Percentiles rank a stretch among this genome's conserved stretches.
Conservation (phyloP, 129 eudicot genomes). For the Silybum marianum region DNA sequence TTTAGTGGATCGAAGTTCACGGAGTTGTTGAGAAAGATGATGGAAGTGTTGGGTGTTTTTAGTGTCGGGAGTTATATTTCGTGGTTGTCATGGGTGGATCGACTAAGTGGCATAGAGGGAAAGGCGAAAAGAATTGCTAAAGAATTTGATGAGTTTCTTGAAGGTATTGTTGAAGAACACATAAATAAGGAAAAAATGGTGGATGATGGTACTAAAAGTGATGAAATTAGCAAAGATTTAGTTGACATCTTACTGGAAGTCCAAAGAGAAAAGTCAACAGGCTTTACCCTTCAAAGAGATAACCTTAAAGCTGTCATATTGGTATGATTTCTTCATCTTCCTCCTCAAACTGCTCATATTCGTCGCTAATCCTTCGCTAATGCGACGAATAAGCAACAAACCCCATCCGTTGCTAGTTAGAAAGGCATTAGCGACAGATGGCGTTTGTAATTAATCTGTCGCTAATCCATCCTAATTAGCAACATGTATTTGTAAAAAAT, state of each 20-base stretch:
- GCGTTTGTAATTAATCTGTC: too few relatives aligned
- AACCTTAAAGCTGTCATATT: conserved; percentile 35
- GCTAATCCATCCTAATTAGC: too few relatives aligned
- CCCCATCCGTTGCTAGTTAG: too few relatives aligned
- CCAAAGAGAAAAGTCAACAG: conserved; percentile 15
- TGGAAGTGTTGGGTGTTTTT: conserved; percentile 5
- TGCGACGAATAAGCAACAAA: too few relatives aligned
- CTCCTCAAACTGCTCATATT: too few relatives aligned
- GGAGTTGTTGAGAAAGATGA: neutral
- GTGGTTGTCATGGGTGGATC: conserved; percentile 41
- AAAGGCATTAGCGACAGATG: too few relatives aligned
- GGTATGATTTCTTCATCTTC: conserved; percentile 24
- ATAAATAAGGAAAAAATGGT: neutral
- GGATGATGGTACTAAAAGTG: neutral
- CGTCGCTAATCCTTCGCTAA: too few relatives aligned
- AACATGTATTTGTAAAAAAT: too few relatives aligned
- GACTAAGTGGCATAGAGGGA: conserved; percentile 33
- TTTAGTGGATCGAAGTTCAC: conserved; percentile 1
- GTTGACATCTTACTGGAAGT: conserved; percentile 37
- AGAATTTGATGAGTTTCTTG: conserved; percentile 39
- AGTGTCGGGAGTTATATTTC: conserved; percentile 22
- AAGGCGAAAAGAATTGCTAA: conserved; percentile 21
- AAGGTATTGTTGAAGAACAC: conserved; percentile 39
- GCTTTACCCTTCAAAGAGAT: conserved; percentile 25
- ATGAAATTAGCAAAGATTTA: conserved; percentile 20